phyloP scores from a whole-genome alignment of 768 basidiomycete genomes.

The Boletales sp. region DNA sequence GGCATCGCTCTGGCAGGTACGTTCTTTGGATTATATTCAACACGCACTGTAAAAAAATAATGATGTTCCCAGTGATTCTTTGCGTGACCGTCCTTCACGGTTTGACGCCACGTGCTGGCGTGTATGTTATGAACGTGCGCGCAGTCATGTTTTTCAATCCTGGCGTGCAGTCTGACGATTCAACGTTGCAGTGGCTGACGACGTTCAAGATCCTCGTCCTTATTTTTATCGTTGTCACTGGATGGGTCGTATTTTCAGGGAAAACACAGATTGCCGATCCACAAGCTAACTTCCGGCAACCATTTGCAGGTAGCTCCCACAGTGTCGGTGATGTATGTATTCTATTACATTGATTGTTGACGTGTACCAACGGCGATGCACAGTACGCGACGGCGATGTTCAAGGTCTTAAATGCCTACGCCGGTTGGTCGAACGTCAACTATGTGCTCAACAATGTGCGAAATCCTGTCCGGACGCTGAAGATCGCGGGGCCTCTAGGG shows the following conservation, averaged over 20 bases:
- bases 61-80: slow-evolving; percentile 37
- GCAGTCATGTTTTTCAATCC: background rate
- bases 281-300: slow-evolving; percentile 51
- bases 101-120: slow-evolving; percentile 43
- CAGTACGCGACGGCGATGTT: slow-evolving; percentile 60
- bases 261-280: slow-evolving; percentile 53
- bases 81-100: slow-evolving; percentile 51
- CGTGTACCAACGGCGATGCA: background rate
- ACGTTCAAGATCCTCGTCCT: slow-evolving; percentile 56
- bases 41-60: background rate
- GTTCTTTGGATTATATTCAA: background rate
- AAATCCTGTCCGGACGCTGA: slow-evolving; percentile 56
- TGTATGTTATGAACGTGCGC: slow-evolving; percentile 50
- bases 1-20: slow-evolving; percentile 57
- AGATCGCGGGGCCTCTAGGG: slow-evolving; percentile 58
- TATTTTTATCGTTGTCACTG: slow-evolving; percentile 52
- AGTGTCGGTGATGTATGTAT: slow-evolving; percentile 44
- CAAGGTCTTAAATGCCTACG: slow-evolving; percentile 49
- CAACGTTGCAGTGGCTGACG: slow-evolving; percentile 34
- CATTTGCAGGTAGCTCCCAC: slow-evolving; percentile 53
- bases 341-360: background rate
- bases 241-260: slow-evolving; percentile 60
- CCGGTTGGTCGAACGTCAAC: slow-evolving; percentile 56
- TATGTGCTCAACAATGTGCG: slow-evolving; percentile 60
- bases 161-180: slow-evolving; percentile 11